phyloP scores from a whole-genome alignment of 192 early-diverging fungal species.

The Gryganskiella cystojenkinii region DNA sequence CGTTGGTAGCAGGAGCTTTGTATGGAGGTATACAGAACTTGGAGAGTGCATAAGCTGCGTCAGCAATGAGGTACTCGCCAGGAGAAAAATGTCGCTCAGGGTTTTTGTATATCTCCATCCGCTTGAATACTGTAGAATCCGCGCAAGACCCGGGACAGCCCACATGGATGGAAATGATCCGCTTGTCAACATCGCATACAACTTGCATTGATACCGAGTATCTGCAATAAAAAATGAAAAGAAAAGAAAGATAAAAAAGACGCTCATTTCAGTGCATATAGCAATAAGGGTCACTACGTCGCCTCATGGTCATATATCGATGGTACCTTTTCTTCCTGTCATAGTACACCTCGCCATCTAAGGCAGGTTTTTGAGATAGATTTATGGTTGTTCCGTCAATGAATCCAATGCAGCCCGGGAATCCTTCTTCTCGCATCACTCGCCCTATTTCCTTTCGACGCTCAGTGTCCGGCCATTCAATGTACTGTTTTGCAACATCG shows the following conservation, averaged over 20 bases:
- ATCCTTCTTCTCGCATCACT: background rate
- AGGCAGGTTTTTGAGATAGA: slow-evolving; percentile 1
- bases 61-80: slow-evolving; percentile 12
- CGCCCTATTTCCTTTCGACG: background rate
- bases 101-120: background rate
- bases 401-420: slow-evolving; percentile 4
- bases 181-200: slow-evolving; percentile 10
- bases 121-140: slow-evolving; percentile 2
- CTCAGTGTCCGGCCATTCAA: too few relatives aligned
- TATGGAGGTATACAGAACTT: slow-evolving; percentile 1
- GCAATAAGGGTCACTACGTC: background rate
- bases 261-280: background rate
- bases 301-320: too few relatives aligned
- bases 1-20: slow-evolving; percentile 4
- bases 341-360: slow-evolving; percentile 1
- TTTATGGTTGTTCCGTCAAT: slow-evolving; percentile 4
- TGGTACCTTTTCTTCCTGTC: slow-evolving; percentile 6
- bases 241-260: too few relatives aligned
- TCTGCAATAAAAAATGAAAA: slow-evolving; percentile 1
- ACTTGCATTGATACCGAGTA: slow-evolving; percentile 12
- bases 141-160: slow-evolving; percentile 14
- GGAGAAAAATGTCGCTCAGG: background rate
- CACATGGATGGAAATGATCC: slow-evolving; percentile 4
- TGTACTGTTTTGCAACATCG: too few relatives aligned
- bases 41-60: slow-evolving; percentile 11